Evolutionary conservation across 495 filamentous ascomycete species (phyloP), one percentile per base, ranked within the genome.

Genomic region (Penicillium subrubescens): DNA sequence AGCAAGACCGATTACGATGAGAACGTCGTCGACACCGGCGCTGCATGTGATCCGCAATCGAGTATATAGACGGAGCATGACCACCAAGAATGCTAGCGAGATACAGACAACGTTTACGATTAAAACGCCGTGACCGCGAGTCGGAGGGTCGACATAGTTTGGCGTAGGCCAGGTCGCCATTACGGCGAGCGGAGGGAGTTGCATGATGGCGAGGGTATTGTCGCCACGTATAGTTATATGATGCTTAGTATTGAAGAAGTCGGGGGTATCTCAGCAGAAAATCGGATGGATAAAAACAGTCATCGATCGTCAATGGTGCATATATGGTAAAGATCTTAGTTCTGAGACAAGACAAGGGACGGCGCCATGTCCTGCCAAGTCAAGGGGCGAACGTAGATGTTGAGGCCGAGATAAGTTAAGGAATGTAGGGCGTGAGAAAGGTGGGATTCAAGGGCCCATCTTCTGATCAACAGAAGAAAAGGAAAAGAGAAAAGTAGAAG

Each of bases 121-220:
- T 52, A 80, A 65, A 11, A 79, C 78, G 12, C 69, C 70, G 61
- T 78, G 73, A 0, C 84, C 85, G 55, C 83, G 81, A 5, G 80
- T 83, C 25, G 74, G 70, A 6, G 86, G 86, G 63, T 88, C 69
- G 61, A 74, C 66, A 70, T 84, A 85, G 67, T 88, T 87, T 5
- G 85, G 79, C n/a, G 50, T 65, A 5, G 87, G 86, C 86, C 86
- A 88, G 63, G 76, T 67, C 3, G 66, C 74, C 57, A 78, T 55
- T 5, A 85, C 77, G 19, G 77, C 71, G 14, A 63, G 11, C 1
- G 83, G 83, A 35, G 87, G 83, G 41, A 82, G 63, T 33, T 72
- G 65, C 78, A 80, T 80, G 57, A n/a, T 71, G 51, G 43, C 25
- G 25, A 41, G 48, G 3, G 21, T 44, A 25, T 5, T 8, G 41